These are phyloP conservation scores for Coprinellus aureogranulatus DNA, from an alignment of 768 basidiomycete genomes.

Conservation along the genomic window DNA sequence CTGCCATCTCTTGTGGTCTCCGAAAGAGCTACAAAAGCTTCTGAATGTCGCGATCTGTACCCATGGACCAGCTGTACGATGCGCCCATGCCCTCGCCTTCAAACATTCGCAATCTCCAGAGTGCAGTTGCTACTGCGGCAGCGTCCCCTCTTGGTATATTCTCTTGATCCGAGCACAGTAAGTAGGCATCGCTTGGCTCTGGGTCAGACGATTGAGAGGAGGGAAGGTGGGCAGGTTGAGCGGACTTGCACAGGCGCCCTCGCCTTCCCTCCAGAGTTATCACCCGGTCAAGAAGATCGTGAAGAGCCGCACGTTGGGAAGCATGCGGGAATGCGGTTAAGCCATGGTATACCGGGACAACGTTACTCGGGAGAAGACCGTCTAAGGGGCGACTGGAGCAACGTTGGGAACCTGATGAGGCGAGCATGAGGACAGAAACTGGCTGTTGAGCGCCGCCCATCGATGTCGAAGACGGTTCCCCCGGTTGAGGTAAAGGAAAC, in stretches of 20 bases:
- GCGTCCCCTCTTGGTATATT: conserved; percentile 56
- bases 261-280: conserved; percentile 24
- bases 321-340: conserved; percentile 59
- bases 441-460: conserved; percentile 21
- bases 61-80: conserved; percentile 23
- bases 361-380: conserved; percentile 23
- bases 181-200: conserved; percentile 68
- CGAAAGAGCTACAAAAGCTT: background rate
- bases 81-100: conserved; percentile 49
- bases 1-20: no score
- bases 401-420: background rate
- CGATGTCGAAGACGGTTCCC: conserved; percentile 13
- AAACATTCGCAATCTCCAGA: conserved; percentile 82
- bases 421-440: conserved; percentile 28
- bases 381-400: conserved; percentile 5
- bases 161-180: conserved; percentile 53
- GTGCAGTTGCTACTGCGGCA: conserved; percentile 62
- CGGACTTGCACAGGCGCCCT: background rate
- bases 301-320: conserved; percentile 59
- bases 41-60: conserved; percentile 6
- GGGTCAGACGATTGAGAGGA: conserved; percentile 22
- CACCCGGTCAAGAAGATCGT: conserved; percentile 45
- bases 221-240: no score
- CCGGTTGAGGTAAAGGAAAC: conserved; percentile 30
- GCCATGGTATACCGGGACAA: conserved; percentile 69